phyloP scores from a whole-genome alignment of 345 rosid genomes.

The Lepidium aucheri region DNA sequence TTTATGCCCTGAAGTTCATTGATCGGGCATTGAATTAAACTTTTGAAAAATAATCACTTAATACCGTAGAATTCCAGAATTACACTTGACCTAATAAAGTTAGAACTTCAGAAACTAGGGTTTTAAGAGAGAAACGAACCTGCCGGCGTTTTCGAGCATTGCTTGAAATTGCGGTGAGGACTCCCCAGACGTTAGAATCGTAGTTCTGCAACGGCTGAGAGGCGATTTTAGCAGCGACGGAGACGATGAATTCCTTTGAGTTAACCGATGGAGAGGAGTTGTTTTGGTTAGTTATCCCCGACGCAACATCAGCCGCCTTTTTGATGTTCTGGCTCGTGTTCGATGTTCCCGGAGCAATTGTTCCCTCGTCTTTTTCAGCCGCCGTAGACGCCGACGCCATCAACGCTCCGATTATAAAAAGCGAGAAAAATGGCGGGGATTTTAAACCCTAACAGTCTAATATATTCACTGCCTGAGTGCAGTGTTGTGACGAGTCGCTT shows the following conservation, averaged over 20 bases:
- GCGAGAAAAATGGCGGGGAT: constrained; percentile 41
- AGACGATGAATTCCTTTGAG: constrained; percentile 42
- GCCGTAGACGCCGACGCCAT: constrained; percentile 24
- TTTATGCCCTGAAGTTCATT: constrained; percentile 53
- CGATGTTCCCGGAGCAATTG: constrained; percentile 5
- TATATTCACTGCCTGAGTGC: neutral
- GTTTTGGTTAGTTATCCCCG: constrained; percentile 23
- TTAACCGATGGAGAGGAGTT: constrained; percentile 29
- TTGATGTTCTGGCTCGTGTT: constrained; percentile 24
- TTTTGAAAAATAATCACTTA: neutral
- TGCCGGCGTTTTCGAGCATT: constrained; percentile 75
- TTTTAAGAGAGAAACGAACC: constrained; percentile 26
- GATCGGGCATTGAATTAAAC: constrained; percentile 5
- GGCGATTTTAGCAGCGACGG: constrained; percentile 54
- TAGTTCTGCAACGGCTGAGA: constrained; percentile 59
- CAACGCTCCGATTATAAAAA: neutral
- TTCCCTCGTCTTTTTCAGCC: constrained; percentile 30
- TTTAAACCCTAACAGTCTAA: constrained; percentile 33
- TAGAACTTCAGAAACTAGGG: constrained; percentile 1
- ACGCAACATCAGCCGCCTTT: neutral
- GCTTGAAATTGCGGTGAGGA: constrained; percentile 79
- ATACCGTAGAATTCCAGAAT: neutral
- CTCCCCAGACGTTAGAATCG: constrained; percentile 78
- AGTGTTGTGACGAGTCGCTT: neutral
- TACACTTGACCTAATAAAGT: no score